Percentiles rank a stretch among this genome's conserved stretches.
Evolutionary conservation across 805 yeast genomes (phyloP).

Genomic region (Clavispora carvajalis): DNA sequence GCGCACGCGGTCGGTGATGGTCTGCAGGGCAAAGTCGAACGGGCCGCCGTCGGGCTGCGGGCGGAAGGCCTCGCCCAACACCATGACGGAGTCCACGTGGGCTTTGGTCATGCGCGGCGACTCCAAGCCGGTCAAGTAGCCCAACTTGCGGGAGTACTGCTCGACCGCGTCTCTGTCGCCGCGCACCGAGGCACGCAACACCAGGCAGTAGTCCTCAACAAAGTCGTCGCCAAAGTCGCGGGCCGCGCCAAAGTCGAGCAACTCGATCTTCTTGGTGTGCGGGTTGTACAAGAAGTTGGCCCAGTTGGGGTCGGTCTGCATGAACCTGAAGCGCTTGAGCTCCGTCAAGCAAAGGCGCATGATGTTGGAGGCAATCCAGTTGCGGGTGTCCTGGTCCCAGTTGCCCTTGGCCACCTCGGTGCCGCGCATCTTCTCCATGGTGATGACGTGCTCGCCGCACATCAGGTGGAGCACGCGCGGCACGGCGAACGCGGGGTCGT

Average conservation of each 20-base stretch:
- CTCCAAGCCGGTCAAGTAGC: slow-evolving; percentile 90
- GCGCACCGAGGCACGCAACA: slow-evolving; percentile 69
- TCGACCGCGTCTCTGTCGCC: slow-evolving; percentile 63
- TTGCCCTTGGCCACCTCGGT: slow-evolving; percentile 72
- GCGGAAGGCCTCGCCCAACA: slow-evolving; percentile 88
- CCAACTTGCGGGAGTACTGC: slow-evolving; percentile 63
- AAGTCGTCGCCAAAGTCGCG: slow-evolving; percentile 70
- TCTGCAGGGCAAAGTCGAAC: slow-evolving; percentile 77
- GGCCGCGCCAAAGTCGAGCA: slow-evolving; percentile 94
- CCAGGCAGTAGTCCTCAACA: slow-evolving; percentile 58
- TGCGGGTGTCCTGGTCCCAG: slow-evolving; percentile 65
- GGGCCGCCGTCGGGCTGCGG: slow-evolving; percentile 44
- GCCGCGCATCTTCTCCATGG: slow-evolving; percentile 88
- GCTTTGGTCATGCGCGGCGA: slow-evolving; percentile 84
- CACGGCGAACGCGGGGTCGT: slow-evolving; percentile 62
- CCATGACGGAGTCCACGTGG: slow-evolving; percentile 85
- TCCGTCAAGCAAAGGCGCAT: slow-evolving; percentile 85
- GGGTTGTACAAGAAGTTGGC: slow-evolving; percentile 88
- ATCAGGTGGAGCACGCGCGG: slow-evolving; percentile 76
- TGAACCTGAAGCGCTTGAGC: slow-evolving; percentile 76
- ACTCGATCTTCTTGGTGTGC: slow-evolving; percentile 66
- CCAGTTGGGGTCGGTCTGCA: slow-evolving; percentile 99
- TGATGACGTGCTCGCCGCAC: slow-evolving; percentile 77
- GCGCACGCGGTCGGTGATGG: slow-evolving; percentile 90
- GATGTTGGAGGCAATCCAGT: slow-evolving; percentile 80